Evolutionary conservation across 2,329 filamentous ascomycete species (phyloP), one percentile per base, ranked within the genome.

Genomic region (Aspergillus sergii): DNA sequence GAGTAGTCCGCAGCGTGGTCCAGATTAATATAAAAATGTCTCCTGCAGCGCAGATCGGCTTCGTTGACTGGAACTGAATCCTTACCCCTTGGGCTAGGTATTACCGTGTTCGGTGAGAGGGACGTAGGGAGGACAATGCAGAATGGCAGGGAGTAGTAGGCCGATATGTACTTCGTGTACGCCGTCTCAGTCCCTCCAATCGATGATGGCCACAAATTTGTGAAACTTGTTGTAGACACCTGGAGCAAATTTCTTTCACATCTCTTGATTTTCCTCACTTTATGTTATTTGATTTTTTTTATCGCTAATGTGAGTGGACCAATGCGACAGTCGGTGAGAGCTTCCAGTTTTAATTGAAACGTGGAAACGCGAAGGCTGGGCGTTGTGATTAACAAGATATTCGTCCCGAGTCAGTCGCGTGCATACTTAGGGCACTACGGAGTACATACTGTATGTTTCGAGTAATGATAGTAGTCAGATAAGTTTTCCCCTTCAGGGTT

Each of bases 281-380:
- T 4, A 30, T 12, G 32, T 34, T 34, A 10, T n/a, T n/a, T 51
- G 3, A 8, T 50, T 50, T 12, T 10, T 48, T 16, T 26, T 26
- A 43, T 10, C 45, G 26, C 9, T 16, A 48, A n/a, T 12, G 6
- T 48, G 21, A 16, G 46, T 16, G 23, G 57, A 34, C 28, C 41
- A 21, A 34, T n/a, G 16, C 26, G 57, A 36, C 34, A 14, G 34
- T 50, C 30, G 45, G 57, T 58, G 41, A 26, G 43, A 1, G 1
- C 23, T 11, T 46, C 30, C 4, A 58, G 30, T n/a, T 58, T 50
- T 34, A 46, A 41, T 58, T 26, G 19, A 50, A 32, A 50, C 10
- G 6, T 59, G 23, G 39, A 43, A 46, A 43, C 36, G 10, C 45
- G 45, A 59, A 59, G 57, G 58, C 36, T 56, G 36, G 39, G 51